Percentiles rank a stretch among this genome's conserved stretches.
phyloP scores from a whole-genome alignment of 2,329 filamentous ascomycete species.

The Stemphylium lycopersici region DNA sequence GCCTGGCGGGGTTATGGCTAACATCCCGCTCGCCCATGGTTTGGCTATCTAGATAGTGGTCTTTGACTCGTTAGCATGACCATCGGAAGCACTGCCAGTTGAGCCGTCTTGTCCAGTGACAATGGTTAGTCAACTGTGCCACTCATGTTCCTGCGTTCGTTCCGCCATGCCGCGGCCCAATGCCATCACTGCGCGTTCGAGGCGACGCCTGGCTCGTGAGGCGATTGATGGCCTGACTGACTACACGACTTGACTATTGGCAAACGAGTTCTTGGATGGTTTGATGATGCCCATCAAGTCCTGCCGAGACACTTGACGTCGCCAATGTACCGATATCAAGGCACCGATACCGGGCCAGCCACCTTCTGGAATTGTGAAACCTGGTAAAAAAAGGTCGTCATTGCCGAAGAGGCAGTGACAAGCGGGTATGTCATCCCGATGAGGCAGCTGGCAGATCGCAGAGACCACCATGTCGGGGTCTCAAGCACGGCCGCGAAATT shows the following conservation, averaged over 20 bases:
- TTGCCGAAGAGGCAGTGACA: conserved; percentile 27
- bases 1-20: conserved; percentile 35
- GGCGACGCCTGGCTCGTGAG: conserved; percentile 6
- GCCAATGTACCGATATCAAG: conserved; percentile 22
- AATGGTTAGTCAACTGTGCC: conserved; percentile 10
- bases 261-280: too few species aligned
- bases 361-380: conserved; percentile 32
- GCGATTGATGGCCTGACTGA: conserved; percentile 16
- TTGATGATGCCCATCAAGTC: neutral
- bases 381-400: conserved; percentile 30
- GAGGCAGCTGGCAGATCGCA: conserved; percentile 36
- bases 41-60: conserved; percentile 16
- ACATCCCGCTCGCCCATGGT: conserved; percentile 22
- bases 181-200: conserved; percentile 17
- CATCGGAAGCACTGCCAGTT: conserved; percentile 13
- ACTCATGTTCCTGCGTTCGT: conserved; percentile 18
- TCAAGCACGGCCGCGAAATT: conserved; percentile 32
- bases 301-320: conserved; percentile 20
- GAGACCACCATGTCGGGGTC: conserved; percentile 28
- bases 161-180: conserved; percentile 14
- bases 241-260: conserved; percentile 6
- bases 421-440: conserved; percentile 30
- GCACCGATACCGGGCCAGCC: conserved; percentile 15
- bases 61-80: conserved; percentile 28
- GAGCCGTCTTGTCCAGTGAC: conserved; percentile 16